Conservation (phyloP, 2,329 filamentous ascomycete species). For the Fusarium gaditjirri region DNA sequence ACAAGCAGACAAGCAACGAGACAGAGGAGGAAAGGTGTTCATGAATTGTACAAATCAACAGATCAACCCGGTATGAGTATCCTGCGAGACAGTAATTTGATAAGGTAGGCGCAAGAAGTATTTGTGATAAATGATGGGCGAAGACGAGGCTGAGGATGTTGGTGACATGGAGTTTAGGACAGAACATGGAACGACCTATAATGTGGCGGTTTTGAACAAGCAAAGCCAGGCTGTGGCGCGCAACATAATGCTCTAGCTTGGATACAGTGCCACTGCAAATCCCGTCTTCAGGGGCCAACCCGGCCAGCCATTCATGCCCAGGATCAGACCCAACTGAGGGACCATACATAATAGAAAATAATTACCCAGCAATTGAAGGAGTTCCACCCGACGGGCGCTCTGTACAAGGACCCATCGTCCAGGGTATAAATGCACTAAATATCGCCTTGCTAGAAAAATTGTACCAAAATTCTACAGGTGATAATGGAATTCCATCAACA, state of each 20-base stretch:
- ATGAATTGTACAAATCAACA: constrained; percentile 30
- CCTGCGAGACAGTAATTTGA: not conserved
- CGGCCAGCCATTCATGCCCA: not conserved
- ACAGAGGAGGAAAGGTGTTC: constrained; percentile 25
- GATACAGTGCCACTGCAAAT: not conserved
- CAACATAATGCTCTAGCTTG: constrained; percentile 2
- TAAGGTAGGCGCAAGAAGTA: not conserved
- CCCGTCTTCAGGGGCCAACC: constrained; percentile 3
- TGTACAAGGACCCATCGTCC: constrained; percentile 5
- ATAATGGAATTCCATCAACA: constrained; percentile 8
- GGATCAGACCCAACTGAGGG: not conserved
- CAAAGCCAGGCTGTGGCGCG: constrained; percentile 19
- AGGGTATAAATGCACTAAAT: constrained; percentile 21
- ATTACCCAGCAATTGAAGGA: constrained; percentile 6
- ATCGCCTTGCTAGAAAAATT: not conserved
- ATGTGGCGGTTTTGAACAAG: constrained; percentile 27
- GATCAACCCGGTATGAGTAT: not conserved
- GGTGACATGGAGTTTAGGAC: constrained; percentile 22
- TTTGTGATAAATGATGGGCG: constrained; percentile 5
- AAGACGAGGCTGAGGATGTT: constrained; percentile 29
- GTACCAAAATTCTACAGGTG: not conserved
- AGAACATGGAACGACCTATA: constrained; percentile 15
- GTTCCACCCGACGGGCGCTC: constrained; percentile 18
- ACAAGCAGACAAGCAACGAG: constrained; percentile 19
- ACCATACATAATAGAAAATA: constrained; percentile 3